phyloP scores from a whole-genome alignment of 106 monocot genomes.

The Chionographis japonica region DNA sequence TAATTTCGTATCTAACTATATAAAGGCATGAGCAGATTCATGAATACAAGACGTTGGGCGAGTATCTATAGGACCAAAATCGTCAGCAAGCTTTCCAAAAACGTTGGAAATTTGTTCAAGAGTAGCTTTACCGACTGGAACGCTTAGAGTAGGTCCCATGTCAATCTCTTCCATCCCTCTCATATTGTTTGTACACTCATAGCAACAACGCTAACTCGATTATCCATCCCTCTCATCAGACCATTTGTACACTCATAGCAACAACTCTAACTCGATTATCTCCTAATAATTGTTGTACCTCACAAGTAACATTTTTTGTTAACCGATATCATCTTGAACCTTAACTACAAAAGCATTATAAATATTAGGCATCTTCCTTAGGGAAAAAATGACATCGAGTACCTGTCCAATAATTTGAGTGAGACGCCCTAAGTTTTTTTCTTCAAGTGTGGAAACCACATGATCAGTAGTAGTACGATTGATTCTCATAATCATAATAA shows the following conservation, averaged over 20 bases:
- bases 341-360: not conserved
- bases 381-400: not conserved
- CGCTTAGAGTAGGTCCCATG: not conserved
- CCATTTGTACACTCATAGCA: not conserved
- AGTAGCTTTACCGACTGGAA: not conserved
- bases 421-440: not conserved
- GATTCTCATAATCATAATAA: no score
- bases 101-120: constrained; percentile 1
- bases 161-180: not conserved
- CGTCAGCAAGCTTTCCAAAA: not conserved
- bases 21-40: not conserved
- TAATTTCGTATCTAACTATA: not conserved
- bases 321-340: not conserved
- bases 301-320: constrained; percentile 5
- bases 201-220: not conserved
- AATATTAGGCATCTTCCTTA: not conserved
- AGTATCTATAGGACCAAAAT: not conserved
- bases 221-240: no score
- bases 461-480: no score
- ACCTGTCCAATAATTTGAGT: not conserved
- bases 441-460: not conserved
- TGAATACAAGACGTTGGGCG: not conserved
- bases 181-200: not conserved
- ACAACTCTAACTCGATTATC: constrained; percentile 2
- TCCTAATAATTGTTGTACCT: constrained; percentile 11